Base-by-base conservation (phyloP, 2,329 filamentous ascomycete genomes). In the Diaporthe helianthi region DNA sequence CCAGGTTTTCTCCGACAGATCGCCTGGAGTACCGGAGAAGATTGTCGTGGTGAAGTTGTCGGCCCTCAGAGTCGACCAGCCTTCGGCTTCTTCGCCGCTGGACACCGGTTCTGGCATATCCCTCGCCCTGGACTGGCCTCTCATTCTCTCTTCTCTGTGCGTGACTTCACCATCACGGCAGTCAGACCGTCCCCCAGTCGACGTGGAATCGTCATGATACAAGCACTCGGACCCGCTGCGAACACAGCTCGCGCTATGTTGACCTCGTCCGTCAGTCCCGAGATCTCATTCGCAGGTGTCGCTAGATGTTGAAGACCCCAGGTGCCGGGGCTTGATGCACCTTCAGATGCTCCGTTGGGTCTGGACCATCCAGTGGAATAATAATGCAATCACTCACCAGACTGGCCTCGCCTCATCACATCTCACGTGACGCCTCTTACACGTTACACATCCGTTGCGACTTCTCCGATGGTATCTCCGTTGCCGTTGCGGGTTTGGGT, bases 401-500 rank as follows among this genome's bases (percentile, higher is more conserved):
- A 83, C 76, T 49, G 82, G 82, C 72, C 78, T 81, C 70, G 78
- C 78, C 72, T 84, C 82, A 69, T 84, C 81, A 74, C 82, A 84
- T 65, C 82, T 80, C 63, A 84, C 82, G 72, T 83, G 82, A 72
- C 82, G 80, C 66, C 74, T 75, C 74, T 81, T 83, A 76, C 78
- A 80, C 29, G 72, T 74, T 66, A 76, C 73, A 61, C 80, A 81
- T 61, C 79, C 79, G 65, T 76, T 76, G 70, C 79, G 80, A 73
- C 79, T 80, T 67, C 78, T 75, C 58, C 77, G 77, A 71, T 80
- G 78, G 67, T 80, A 80, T 69, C 75, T 79, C 67, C 79, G 76
- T 73, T 80, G 78, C 70, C 79, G 76, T 71, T 78, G 77, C n/a
- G 26, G 51, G 47, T 47, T 38, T 24, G 19, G 22, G 26, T 22